Conservation (phyloP, 164 flowering plant species). For the Magnolia changhungtana region DNA sequence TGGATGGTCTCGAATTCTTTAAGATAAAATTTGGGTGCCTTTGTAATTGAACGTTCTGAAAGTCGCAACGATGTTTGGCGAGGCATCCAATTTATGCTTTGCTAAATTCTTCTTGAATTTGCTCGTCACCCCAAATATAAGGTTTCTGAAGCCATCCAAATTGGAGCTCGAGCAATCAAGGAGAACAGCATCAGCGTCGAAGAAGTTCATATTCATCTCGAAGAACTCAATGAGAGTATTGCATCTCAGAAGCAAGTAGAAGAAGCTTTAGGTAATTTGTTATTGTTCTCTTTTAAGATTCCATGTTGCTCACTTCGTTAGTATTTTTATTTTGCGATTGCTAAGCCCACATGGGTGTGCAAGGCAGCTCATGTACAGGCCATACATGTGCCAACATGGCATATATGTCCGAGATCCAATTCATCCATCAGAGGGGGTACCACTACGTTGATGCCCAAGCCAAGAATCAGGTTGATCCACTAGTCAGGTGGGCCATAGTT, state of each 20-base stretch:
- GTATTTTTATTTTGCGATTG: background rate
- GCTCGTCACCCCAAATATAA: slow-evolving; percentile 18
- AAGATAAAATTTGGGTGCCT: background rate
- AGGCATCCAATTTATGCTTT: background rate
- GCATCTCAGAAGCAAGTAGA: slow-evolving; percentile 62
- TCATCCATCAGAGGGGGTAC: no score
- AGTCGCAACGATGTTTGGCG: background rate
- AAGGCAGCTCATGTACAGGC: no score
- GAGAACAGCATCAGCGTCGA: slow-evolving; percentile 55
- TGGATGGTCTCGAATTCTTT: background rate
- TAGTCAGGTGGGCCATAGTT: no score
- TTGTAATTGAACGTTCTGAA: background rate
- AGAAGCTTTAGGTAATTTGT: slow-evolving; percentile 50
- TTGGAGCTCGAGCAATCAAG: slow-evolving; percentile 71
- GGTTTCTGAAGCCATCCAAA: slow-evolving; percentile 83
- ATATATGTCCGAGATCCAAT: no score
- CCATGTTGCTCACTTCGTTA: background rate
- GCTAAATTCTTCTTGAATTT: background rate
- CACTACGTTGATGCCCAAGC: no score
- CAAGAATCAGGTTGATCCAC: no score
- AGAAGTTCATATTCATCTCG: slow-evolving; percentile 58
- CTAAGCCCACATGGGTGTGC: no score
- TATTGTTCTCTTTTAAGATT: background rate
- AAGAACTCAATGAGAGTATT: slow-evolving; percentile 64
- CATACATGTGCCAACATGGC: no score